A percentile compares a stretch with the other conserved stretches of the same genome.
These are phyloP conservation scores for Diaporthe nobilis DNA, from an alignment of 2,329 filamentous ascomycete genomes.

Conservation along the genomic window DNA sequence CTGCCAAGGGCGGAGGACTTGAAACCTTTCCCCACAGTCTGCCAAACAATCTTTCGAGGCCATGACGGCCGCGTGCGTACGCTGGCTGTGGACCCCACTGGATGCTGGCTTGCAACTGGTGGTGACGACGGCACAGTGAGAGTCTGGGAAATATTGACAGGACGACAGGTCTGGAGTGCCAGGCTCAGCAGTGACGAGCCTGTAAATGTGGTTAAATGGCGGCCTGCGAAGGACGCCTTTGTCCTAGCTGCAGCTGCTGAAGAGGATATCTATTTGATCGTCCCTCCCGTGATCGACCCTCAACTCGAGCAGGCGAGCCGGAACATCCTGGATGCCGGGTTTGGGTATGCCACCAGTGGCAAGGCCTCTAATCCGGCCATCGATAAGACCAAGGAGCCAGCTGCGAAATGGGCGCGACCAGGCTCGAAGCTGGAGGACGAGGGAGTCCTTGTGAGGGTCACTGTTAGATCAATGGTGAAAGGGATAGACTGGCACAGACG, in stretches of 20 bases:
- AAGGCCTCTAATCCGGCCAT: slow-evolving; percentile 65
- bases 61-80: slow-evolving; percentile 91
- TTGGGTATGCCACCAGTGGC: slow-evolving; percentile 83
- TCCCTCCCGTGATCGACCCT: slow-evolving; percentile 80
- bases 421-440: slow-evolving; percentile 79
- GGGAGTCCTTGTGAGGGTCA: slow-evolving; percentile 84
- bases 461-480: slow-evolving; percentile 85
- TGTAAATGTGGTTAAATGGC: slow-evolving; percentile 90
- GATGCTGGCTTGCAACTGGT: slow-evolving; percentile 89
- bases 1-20: slow-evolving; percentile 93
- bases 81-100: slow-evolving; percentile 86
- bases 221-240: slow-evolving; percentile 83
- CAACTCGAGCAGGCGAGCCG: slow-evolving; percentile 81
- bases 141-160: slow-evolving; percentile 89
- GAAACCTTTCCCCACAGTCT: slow-evolving; percentile 93
- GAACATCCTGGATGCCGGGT: slow-evolving; percentile 87
- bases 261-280: slow-evolving; percentile 87
- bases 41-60: slow-evolving; percentile 87
- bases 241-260: slow-evolving; percentile 88
- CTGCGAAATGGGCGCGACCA: slow-evolving; percentile 88
- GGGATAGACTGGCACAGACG: slow-evolving; percentile 93
- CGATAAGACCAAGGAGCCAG: slow-evolving; percentile 78
- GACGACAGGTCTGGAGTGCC: slow-evolving; percentile 88
- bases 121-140: slow-evolving; percentile 94
- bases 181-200: slow-evolving; percentile 83